Percentiles rank a stretch among this genome's conserved stretches.
Evolutionary conservation across 2,329 filamentous ascomycete species (phyloP).

Genomic region (Botrytis medusae): DNA sequence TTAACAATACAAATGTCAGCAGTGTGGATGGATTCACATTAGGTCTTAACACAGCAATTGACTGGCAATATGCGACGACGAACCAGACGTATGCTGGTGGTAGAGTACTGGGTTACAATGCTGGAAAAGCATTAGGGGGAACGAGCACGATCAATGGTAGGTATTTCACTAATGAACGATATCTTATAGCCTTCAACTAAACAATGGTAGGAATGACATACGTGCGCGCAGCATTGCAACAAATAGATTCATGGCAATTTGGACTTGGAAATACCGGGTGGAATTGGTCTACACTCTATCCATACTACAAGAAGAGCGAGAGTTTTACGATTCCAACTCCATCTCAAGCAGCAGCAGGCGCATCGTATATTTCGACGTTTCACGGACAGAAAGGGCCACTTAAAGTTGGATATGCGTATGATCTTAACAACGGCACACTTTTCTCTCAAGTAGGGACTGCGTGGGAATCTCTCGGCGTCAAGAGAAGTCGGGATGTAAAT

Average conservation of each 20-base stretch:
- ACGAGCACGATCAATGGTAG: slow-evolving; percentile 36
- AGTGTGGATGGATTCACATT: slow-evolving; percentile 25
- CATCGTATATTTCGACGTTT: slow-evolving; percentile 23
- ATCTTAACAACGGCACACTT: slow-evolving; percentile 23
- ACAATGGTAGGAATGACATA: slow-evolving; percentile 39
- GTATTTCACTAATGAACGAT: slow-evolving; percentile 31
- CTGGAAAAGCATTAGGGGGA: slow-evolving; percentile 29
- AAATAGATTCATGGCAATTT: slow-evolving; percentile 48
- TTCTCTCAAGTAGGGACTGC: slow-evolving; percentile 13
- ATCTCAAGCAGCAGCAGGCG: slow-evolving; percentile 17
- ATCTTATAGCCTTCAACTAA: slow-evolving; percentile 28
- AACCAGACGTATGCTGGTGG: slow-evolving; percentile 25
- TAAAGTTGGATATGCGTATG: slow-evolving; percentile 27
- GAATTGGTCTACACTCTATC: slow-evolving; percentile 45
- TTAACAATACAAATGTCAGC: slow-evolving; percentile 27
- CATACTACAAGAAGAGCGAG: slow-evolving; percentile 45
- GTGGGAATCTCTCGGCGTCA: slow-evolving; percentile 24
- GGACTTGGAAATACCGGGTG: slow-evolving; percentile 44
- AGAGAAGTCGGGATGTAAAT: slow-evolving; percentile 25
- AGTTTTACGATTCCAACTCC: slow-evolving; percentile 31
- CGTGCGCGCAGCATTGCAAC: slow-evolving; percentile 28
- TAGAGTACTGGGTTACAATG: slow-evolving; percentile 17
- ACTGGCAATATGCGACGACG: slow-evolving; percentile 29
- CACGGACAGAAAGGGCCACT: slow-evolving; percentile 28
- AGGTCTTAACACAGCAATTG: slow-evolving; percentile 25